phyloP scores from a whole-genome alignment of 2,329 filamentous ascomycete species.

The Hymenotorrendiella dingleyae region DNA sequence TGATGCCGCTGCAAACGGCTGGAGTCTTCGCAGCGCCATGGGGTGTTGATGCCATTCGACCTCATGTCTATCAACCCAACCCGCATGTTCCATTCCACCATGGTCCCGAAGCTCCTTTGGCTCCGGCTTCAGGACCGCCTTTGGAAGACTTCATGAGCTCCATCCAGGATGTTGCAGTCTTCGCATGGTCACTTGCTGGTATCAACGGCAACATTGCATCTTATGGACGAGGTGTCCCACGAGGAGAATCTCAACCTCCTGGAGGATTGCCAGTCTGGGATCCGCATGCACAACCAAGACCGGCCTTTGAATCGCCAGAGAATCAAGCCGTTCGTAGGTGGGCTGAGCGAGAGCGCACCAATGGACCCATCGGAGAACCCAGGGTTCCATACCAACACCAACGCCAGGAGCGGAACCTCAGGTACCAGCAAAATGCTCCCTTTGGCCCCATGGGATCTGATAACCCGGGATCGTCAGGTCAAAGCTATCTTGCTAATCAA shows the following conservation, averaged over 20 bases:
- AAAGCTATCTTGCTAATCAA: neutral
- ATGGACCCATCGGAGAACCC: conserved; percentile 9
- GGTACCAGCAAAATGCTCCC: conserved; percentile 7
- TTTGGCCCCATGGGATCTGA: conserved; percentile 6
- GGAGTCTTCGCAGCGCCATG: conserved; percentile 77
- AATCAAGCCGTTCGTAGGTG: conserved; percentile 30
- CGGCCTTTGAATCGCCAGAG: conserved; percentile 32
- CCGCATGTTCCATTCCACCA: conserved; percentile 39
- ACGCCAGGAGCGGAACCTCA: conserved; percentile 11
- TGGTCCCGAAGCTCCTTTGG: conserved; percentile 34
- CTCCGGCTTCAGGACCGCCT: conserved; percentile 46
- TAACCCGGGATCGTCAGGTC: conserved; percentile 2
- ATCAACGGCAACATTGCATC: conserved; percentile 71
- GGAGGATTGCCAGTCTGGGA: conserved; percentile 58
- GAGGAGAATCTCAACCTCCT: conserved; percentile 56
- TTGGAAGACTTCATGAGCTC: conserved; percentile 66
- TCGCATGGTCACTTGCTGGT: conserved; percentile 75
- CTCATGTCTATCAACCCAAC: conserved; percentile 31
- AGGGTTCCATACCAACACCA: conserved; percentile 12
- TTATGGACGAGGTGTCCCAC: conserved; percentile 56
- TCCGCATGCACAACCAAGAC: conserved; percentile 31
- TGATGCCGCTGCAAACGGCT: conserved; percentile 56
- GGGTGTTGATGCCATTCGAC: conserved; percentile 60
- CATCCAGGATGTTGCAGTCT: conserved; percentile 81
- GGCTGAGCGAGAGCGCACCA: conserved; percentile 11